Conservation (phyloP, 495 filamentous ascomycete genomes). For the Pyronema domesticum region DNA sequence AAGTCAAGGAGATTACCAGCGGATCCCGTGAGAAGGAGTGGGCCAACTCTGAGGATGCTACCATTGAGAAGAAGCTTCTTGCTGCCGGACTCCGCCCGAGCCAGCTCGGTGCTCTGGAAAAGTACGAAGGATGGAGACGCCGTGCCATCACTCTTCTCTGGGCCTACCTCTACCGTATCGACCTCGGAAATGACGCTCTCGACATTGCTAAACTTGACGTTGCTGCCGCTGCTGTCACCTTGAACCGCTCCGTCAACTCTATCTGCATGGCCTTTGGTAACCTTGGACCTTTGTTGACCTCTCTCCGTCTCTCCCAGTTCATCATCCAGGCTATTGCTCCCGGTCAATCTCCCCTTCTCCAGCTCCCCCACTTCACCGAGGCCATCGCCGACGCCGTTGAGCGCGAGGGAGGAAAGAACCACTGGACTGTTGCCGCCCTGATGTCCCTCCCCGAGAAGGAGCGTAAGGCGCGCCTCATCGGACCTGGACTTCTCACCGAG, state of each 20-base stretch:
- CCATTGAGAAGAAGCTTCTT: constrained; percentile 61
- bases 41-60: constrained; percentile 27
- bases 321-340: constrained; percentile 80
- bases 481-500: constrained; percentile 52
- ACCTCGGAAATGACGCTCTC: constrained; percentile 31
- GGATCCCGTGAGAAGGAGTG: constrained; percentile 36
- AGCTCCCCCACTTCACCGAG: constrained; percentile 76
- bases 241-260: constrained; percentile 70
- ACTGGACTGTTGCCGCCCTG: constrained; percentile 66
- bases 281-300: constrained; percentile 58
- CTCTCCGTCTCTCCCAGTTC: constrained; percentile 66
- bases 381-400: constrained; percentile 57
- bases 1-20: constrained; percentile 43
- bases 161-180: constrained; percentile 81
- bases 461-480: constrained; percentile 49
- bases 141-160: constrained; percentile 82
- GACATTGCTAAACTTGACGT: constrained; percentile 50
- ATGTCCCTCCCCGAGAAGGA: constrained; percentile 63
- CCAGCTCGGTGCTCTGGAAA: constrained; percentile 49
- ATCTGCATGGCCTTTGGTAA: constrained; percentile 79
- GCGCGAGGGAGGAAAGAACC: constrained; percentile 49
- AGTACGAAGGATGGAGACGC: constrained; percentile 48
- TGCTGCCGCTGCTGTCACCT: constrained; percentile 63
- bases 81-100: constrained; percentile 44
- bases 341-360: constrained; percentile 67